Evolutionary conservation across 441 rosid species (phyloP), one percentile per base, ranked within the genome.

Genomic region (Erysimum pusillum): DNA sequence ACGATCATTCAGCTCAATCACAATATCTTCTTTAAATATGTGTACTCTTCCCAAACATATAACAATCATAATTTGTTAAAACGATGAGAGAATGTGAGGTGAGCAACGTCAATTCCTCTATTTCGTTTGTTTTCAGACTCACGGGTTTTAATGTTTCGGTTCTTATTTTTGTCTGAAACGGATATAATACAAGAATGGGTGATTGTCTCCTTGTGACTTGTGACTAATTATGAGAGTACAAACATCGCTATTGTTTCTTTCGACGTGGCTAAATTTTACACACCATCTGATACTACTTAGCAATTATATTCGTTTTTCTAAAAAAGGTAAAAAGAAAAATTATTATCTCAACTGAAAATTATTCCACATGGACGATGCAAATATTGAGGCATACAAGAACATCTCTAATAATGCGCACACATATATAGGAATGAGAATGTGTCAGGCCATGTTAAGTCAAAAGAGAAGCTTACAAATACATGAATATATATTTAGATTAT

Each of bases 131-230:
- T 71, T 63, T 12, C 17, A 20, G 36, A 71, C 22, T 72, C 81
- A 72, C 81, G 81, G 81, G 74, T 72, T 72, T 32, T 5, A 2
- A 72, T 58, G 57, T 58, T 25, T 52, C 9, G 25, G 56, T 10
- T 18, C 20, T 9, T 51, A 32, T 31, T 9, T 14, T 17, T 7
- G 7, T 11, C 18, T 14, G 4, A 57, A 57, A 57, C 1, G 7
- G 20, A 56, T 0, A 35, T 17, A 36, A 65, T 31, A 66, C 64
- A 72, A 65, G 77, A 71, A 71, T 48, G 63, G 76, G 66, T 45
- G 25, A 71, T 48, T 77, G 76, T 18, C 71, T 77, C 18, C 48
- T 63, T 71, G 71, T 56, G 75, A 62, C 75, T 54, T 54, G 71
- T 63, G 75, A 62, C 75, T 63, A n/a, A n/a, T n/a, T 54, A 4